phyloP scores from a whole-genome alignment of 257 asterid species.

The Capsicum pubescens region DNA sequence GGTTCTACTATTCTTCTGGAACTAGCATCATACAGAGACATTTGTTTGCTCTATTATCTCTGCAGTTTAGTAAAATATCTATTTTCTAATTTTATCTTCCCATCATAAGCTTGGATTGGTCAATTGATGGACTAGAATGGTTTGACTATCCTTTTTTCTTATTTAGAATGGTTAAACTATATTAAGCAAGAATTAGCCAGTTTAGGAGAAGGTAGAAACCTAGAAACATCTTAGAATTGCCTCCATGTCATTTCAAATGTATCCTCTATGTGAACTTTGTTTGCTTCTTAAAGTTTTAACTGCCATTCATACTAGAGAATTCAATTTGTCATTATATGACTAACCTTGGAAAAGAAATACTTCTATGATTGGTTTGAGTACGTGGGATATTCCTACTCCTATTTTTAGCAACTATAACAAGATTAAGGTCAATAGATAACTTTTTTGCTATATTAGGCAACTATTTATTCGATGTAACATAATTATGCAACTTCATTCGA shows the following conservation, averaged over 20 bases:
- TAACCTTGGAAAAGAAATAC: slow-evolving; percentile 1
- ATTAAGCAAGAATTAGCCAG: slow-evolving; percentile 24
- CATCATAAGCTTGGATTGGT: slow-evolving; percentile 9
- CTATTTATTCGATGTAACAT: background rate
- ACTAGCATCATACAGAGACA: background rate
- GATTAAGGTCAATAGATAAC: background rate
- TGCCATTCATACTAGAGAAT: background rate
- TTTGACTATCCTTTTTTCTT: background rate
- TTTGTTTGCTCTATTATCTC: background rate
- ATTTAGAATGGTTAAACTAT: background rate
- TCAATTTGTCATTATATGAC: background rate
- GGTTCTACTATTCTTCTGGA: background rate
- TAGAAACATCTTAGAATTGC: background rate
- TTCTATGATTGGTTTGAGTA: background rate
- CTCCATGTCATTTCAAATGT: slow-evolving; percentile 19
- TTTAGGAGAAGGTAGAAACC: background rate
- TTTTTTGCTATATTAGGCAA: background rate
- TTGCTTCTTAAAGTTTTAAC: background rate
- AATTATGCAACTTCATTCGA: background rate
- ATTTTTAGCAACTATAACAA: background rate
- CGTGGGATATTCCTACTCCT: slow-evolving; percentile 9
- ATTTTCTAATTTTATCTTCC: slow-evolving; percentile 11
- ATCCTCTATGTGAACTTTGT: slow-evolving; percentile 17
- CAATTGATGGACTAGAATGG: slow-evolving; percentile 16
- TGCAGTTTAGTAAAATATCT: slow-evolving; percentile 10